phyloP scores from a whole-genome alignment of 306 rosid genomes.

The Amphicarpaea edgeworthii region DNA sequence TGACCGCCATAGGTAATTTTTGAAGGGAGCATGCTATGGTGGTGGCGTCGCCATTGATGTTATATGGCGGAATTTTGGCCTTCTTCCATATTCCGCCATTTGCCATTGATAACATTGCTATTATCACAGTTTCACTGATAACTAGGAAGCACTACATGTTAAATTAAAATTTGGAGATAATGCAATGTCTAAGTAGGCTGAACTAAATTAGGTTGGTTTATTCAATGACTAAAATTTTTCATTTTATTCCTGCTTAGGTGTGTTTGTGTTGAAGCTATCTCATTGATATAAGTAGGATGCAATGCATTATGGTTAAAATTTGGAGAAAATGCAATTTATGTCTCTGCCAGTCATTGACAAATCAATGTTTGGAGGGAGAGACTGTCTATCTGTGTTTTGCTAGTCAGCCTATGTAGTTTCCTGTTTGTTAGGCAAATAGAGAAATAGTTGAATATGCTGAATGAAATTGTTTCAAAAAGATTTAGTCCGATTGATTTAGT shows the following conservation, averaged over 20 bases:
- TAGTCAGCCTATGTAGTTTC: constrained; percentile 23
- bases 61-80: no score
- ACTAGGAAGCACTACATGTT: constrained; percentile 17
- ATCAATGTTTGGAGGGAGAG: constrained; percentile 3
- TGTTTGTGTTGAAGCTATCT: background rate
- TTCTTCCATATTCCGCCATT: no score
- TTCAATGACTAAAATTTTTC: no score
- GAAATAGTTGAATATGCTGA: constrained; percentile 23
- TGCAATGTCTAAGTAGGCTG: background rate
- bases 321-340: constrained; percentile 2
- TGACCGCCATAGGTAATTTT: no score
- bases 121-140: background rate
- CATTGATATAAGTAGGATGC: background rate
- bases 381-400: constrained; percentile 7
- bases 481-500: constrained; percentile 21
- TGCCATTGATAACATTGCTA: no score
- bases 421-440: constrained; percentile 6
- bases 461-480: constrained; percentile 20
- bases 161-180: constrained; percentile 34
- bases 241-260: constrained; percentile 4
- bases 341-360: background rate
- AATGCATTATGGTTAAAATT: constrained; percentile 25
- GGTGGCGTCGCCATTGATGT: no score
- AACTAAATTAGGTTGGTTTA: background rate
- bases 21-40: no score